phyloP scores from a whole-genome alignment of 2,329 filamentous ascomycete genomes.

The Capronia epimyces region DNA sequence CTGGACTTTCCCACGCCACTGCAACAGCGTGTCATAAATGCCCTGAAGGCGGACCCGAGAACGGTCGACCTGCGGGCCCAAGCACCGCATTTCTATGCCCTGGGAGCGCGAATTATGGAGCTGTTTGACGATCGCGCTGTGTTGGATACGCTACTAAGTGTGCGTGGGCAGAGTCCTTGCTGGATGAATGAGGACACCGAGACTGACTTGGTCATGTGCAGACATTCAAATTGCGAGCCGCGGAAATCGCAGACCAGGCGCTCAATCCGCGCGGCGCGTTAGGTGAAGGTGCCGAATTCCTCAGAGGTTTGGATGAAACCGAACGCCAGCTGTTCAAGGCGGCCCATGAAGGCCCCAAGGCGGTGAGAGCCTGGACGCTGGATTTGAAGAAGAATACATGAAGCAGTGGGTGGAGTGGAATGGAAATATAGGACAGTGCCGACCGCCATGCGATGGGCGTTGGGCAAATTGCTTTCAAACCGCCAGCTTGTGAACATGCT shows the following conservation, averaged over 20 bases:
- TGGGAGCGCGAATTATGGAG: slow-evolving; percentile 80
- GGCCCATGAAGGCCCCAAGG: slow-evolving; percentile 68
- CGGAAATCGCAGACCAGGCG: slow-evolving; percentile 81
- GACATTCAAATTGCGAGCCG: slow-evolving; percentile 75
- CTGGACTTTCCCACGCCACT: slow-evolving; percentile 77
- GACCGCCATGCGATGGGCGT: too few species aligned
- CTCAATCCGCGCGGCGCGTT: slow-evolving; percentile 60
- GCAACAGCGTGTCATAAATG: slow-evolving; percentile 74
- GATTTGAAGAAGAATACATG: slow-evolving; percentile 26
- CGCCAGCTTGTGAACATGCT: too few species aligned
- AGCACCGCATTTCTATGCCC: slow-evolving; percentile 79
- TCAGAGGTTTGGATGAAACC: slow-evolving; percentile 82
- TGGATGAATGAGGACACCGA: too few species aligned
- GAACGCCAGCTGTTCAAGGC: slow-evolving; percentile 72
- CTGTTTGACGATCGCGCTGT: slow-evolving; percentile 86
- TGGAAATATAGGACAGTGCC: too few species aligned
- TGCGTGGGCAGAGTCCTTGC: slow-evolving; percentile 28
- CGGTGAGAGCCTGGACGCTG: slow-evolving; percentile 25
- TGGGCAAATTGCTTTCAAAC: too few species aligned
- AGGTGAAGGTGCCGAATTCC: slow-evolving; percentile 65
- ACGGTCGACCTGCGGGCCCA: slow-evolving; percentile 78
- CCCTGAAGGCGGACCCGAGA: slow-evolving; percentile 81
- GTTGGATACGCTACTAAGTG: slow-evolving; percentile 60
- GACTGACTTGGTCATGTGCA: slow-evolving; percentile 30
- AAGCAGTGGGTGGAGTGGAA: too few species aligned